Evolutionary conservation across 192 early-diverging fungal species (phyloP).

Genomic region (Rhizoclosmatium sp.): DNA sequence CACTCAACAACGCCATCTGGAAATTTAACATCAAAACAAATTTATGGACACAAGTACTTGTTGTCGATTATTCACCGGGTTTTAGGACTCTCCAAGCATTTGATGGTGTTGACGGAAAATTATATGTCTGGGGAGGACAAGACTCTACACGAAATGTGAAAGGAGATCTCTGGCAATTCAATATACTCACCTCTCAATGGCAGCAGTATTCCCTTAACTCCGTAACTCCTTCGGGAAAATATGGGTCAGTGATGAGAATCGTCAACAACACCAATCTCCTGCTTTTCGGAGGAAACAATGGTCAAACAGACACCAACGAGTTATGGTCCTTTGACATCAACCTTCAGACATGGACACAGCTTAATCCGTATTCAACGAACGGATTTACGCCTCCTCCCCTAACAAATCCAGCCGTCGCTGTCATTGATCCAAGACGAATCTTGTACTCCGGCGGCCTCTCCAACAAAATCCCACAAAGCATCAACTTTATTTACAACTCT

Average conservation of each 20-base stretch:
- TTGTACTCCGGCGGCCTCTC: slow-evolving; percentile 10
- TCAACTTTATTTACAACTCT: slow-evolving; percentile 13
- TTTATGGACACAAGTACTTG: neutral
- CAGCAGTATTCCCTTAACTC: neutral
- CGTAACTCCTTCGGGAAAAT: neutral
- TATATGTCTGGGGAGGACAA: slow-evolving; percentile 25
- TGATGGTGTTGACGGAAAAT: neutral
- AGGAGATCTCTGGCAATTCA: slow-evolving; percentile 18
- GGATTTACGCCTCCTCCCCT: neutral
- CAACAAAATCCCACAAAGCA: neutral
- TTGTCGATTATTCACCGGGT: neutral
- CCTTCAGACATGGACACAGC: neutral
- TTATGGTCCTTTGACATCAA: slow-evolving; percentile 18
- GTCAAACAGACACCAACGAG: neutral
- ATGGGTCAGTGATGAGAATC: neutral
- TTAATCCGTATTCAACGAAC: neutral
- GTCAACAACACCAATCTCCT: slow-evolving; percentile 22
- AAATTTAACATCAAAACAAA: neutral
- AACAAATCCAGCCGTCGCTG: neutral
- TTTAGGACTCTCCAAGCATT: neutral
- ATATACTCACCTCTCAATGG: neutral
- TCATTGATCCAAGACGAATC: neutral
- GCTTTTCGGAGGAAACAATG: slow-evolving; percentile 24
- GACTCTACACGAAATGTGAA: neutral
- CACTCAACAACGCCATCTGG: slow-evolving; percentile 2